Base-by-base conservation (phyloP, 2,329 filamentous ascomycete species). In the Xylariaceae sp. region DNA sequence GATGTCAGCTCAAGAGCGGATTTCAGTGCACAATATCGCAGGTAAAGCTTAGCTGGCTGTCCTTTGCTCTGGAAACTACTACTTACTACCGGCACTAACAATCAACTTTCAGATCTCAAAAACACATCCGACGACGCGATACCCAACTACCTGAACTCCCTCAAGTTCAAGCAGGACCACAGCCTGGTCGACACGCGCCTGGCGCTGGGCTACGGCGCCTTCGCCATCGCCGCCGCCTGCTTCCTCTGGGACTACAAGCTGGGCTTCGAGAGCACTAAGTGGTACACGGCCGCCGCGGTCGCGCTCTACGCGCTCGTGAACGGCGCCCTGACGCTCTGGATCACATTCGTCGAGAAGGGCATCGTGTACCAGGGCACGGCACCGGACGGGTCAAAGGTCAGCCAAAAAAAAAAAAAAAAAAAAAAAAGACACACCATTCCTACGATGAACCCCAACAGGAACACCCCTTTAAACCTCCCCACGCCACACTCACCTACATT, bases 91-190 rank as follows among this genome's bases (percentile, higher is more conserved):
- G 41, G 42, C 44, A 41, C 26, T 39, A 48, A 24, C 21, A 11
- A 7, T 24, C 44, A 36, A 28, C 23, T 40, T 21, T 15, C 15
- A 94, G 92, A 97, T 62, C 83, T 98, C 49, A 97, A 97, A 67
- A 94, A 92, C 69, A 94, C 89, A 27, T 88, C 86, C 51, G 92
- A 98, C 68, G 92, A 98, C 67, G 88, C 89, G 41, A 82, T 98
- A 44, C 81, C 85, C 43, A 88, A 92, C 67, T 97, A 97, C 70
- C 81, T 98, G 48, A 90, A 87, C 65, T 85, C 81, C 21, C 80
- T 97, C 61, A 81, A 74, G 51, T 96, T 96, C 71, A 76, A 69
- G 47, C 88, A 94, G 65, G 81, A 85, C 48, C 83, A 97, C 67
- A 74, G 66, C 41, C 80, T 92, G 33, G 79, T 81, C 54, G 89